Base-by-base conservation (phyloP, 2,329 filamentous ascomycete genomes). In the Hypoxylon sp. region DNA sequence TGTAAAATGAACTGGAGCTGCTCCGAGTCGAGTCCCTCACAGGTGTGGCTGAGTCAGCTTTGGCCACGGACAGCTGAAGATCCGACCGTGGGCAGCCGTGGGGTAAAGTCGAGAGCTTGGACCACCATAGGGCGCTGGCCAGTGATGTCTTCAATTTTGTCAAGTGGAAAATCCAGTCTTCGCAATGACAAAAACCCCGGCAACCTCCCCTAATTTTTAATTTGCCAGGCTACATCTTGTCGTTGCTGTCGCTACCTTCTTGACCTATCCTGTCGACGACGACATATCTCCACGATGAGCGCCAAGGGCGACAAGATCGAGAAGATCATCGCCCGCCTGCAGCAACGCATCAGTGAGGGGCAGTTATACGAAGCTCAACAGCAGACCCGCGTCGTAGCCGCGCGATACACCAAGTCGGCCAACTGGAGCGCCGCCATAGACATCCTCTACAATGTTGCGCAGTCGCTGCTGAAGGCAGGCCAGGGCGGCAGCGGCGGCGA, bases 291-390 rank as follows among this genome's bases (percentile, higher is more conserved):
- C 49, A 70, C 41, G 8, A 75, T 73, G 71, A 64, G 67, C 48
- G 58, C 63, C 55, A 76, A 73, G 54, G 69, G 68, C 65, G 76
- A 79, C 73, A 81, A 81, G 72, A 82, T 82, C 71, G 77, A 80
- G 53, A 81, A 81, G 72, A 86, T 86, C 74, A 84, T 86, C 67
- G 73, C 80, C 55, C 81, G 84, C 21, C 88, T 97, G 74, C 90
- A 94, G 78, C 82, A 90, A 76, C 94, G 92, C 76, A 97, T 97
- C 76, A 82, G 86, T 66, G 92, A 96, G 76, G 94, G 93, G 70
- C 89, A 95, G 74, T 97, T 87, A 83, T 99, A 99, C 80, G 95
- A 99, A 83, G 95, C 95, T 56, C 94, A 98, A 78, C 95, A 99
- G 77, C 95, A 99, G 80, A 91, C 97, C 66, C 92, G 95, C 62